Percentiles rank a stretch among this genome's conserved stretches.
Evolutionary conservation across 2,329 filamentous ascomycete genomes (phyloP).

Genomic region (Colletotrichum sp.): DNA sequence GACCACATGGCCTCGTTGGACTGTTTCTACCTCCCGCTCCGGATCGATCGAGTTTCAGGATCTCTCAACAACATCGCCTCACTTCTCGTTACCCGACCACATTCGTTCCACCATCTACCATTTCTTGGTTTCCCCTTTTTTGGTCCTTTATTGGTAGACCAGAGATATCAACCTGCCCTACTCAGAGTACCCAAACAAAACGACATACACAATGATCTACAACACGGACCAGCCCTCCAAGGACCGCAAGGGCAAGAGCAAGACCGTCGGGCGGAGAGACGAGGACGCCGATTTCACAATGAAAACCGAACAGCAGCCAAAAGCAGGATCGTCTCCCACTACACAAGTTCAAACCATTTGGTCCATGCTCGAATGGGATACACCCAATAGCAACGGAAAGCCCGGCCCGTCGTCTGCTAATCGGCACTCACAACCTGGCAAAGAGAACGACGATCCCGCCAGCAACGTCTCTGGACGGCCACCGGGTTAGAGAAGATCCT

Average conservation of each 20-base stretch:
- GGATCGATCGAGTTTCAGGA: constrained; percentile 27
- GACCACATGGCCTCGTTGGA: neutral
- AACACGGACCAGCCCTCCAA: constrained; percentile 42
- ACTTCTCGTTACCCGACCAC: constrained; percentile 35
- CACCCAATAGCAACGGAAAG: neutral
- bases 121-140: constrained; percentile 48
- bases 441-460: neutral
- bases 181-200: constrained; percentile 25
- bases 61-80: constrained; percentile 25
- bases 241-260: neutral
- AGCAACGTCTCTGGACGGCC: neutral
- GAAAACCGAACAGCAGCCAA: neutral
- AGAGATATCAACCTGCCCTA: constrained; percentile 31
- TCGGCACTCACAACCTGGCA: neutral
- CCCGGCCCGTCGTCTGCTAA: neutral
- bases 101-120: constrained; percentile 50
- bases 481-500: constrained; percentile 5
- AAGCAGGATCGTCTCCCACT: neutral
- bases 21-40: neutral
- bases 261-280: neutral
- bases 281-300: neutral
- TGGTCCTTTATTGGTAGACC: constrained; percentile 36
- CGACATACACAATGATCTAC: constrained; percentile 42
- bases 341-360: neutral
- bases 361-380: neutral